Percentiles rank a stretch among this genome's conserved stretches.
phyloP scores from a whole-genome alignment of 345 rosid species.

The Rhodomyrtus tomentosa region DNA sequence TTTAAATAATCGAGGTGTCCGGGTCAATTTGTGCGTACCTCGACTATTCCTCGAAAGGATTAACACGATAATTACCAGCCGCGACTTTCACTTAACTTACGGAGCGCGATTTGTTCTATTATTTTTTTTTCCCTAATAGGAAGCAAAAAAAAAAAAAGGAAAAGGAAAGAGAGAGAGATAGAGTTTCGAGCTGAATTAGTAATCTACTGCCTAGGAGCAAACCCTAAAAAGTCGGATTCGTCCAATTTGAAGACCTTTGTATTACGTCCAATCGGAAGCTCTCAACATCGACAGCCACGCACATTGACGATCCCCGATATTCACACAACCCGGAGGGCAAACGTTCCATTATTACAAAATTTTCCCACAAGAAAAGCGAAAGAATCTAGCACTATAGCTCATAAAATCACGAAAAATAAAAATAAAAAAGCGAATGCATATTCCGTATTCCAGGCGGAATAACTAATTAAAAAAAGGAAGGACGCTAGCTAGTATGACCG shows the following conservation, averaged over 20 bases:
- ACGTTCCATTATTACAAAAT: not conserved
- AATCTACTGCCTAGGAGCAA: not conserved
- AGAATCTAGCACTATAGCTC: not conserved
- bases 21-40: too few species aligned
- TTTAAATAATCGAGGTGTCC: too few species aligned
- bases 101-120: too few species aligned
- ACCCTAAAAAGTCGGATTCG: not conserved
- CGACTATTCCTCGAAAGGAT: too few species aligned
- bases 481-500: too few species aligned
- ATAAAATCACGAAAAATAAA: not conserved
- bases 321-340: too few species aligned
- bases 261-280: not conserved
- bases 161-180: too few species aligned
- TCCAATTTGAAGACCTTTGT: not conserved
- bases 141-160: not conserved
- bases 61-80: too few species aligned
- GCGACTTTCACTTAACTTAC: too few species aligned
- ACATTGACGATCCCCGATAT: not conserved
- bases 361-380: not conserved
- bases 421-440: not conserved
- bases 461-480: too few species aligned
- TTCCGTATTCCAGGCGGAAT: too few species aligned
- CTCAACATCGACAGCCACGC: not conserved
- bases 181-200: not conserved
- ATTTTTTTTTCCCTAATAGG: too few species aligned